Evolutionary conservation across 805 yeast genomes (phyloP), one percentile per base, ranked within the genome.

Genomic region (Monosporozyma yasuniensis): DNA sequence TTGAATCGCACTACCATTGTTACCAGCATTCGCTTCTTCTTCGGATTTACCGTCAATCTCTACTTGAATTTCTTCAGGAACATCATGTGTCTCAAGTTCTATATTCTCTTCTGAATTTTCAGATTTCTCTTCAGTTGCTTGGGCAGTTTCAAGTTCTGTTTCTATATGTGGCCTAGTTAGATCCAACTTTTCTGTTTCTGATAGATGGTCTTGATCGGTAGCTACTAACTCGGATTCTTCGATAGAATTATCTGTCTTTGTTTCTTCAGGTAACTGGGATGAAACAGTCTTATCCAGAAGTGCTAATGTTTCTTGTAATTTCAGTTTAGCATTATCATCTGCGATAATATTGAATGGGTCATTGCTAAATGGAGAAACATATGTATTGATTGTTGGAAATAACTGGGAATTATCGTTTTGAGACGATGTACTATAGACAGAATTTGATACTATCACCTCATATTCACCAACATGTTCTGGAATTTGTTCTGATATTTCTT

Each of bases 341-440:
- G 25, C 38, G 10, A 18, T 14, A 16, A 27, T 16, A n/a, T 19
- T 16, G 39, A 60, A 59, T 9, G 64, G 63, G 42, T 60, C 49
- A 2, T 47, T 48, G 4, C 41, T 41, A 43, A 61, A 56, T 11
- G 65, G 64, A 6, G 66, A 60, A 1, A 55, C 42, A 42, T 61
- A 61, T 12, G 51, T 55, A 16, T 39, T 32, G 7, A 43, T 10
- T 1, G 54, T 38, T 9, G 51, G 50, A 21, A 46, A 18, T n/a
- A 50, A 7, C 1, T 49, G 44, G 2, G 35, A 47, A 38, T 56
- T 56, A 30, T 59, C 62, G 12, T 56, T 61, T 39, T 28, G 45
- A 9, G 65, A 61, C 3, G 60, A 49, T 1, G 55, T 41, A 47
- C 63, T 61, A 32, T 61, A 61, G 1, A 52, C 54, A 5, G 66